Evolutionary conservation across 306 rosid species (phyloP).

Genomic region (Chamaecrista fasciculata): DNA sequence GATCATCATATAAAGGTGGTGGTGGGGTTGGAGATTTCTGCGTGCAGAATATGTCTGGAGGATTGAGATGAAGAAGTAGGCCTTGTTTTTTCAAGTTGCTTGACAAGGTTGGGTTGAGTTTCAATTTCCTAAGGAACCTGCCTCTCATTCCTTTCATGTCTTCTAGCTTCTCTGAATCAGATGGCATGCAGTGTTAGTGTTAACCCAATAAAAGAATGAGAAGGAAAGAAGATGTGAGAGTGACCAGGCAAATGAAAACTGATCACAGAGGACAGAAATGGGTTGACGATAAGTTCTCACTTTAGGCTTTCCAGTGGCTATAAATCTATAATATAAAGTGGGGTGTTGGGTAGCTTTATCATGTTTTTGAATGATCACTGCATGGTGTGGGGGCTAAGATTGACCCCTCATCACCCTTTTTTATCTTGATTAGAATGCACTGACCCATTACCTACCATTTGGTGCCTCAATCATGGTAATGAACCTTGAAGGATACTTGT

Average conservation of each 20-base stretch:
- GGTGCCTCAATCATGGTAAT: slow-evolving; percentile 56
- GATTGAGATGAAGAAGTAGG: slow-evolving; percentile 48
- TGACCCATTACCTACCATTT: slow-evolving; percentile 70
- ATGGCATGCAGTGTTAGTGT: slow-evolving; percentile 39
- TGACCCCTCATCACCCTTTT: slow-evolving; percentile 32
- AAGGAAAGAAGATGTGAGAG: slow-evolving; percentile 40
- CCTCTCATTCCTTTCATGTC: slow-evolving; percentile 55
- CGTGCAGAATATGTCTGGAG: slow-evolving; percentile 42
- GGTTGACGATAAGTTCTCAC: slow-evolving; percentile 30
- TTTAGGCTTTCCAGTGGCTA: slow-evolving; percentile 39
- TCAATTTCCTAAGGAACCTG: slow-evolving; percentile 54
- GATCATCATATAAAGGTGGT: slow-evolving; percentile 29
- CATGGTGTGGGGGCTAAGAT: slow-evolving; percentile 51
- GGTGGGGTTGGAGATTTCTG: slow-evolving; percentile 42
- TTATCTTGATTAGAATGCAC: slow-evolving; percentile 32
- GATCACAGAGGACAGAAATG: slow-evolving; percentile 33
- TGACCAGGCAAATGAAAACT: slow-evolving; percentile 29
- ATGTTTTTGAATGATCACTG: slow-evolving; percentile 38
- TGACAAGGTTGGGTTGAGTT: slow-evolving; percentile 54
- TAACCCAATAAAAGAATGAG: slow-evolving; percentile 27
- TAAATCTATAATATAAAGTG: slow-evolving; percentile 49
- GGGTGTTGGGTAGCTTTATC: slow-evolving; percentile 44
- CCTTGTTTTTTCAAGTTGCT: slow-evolving; percentile 60
- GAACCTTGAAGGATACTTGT: slow-evolving; percentile 31
- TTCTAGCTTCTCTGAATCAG: slow-evolving; percentile 27